These are phyloP conservation scores for Amoebophrya sp. DNA, from an alignment of 169 alveolate species.

Conservation along the genomic window DNA sequence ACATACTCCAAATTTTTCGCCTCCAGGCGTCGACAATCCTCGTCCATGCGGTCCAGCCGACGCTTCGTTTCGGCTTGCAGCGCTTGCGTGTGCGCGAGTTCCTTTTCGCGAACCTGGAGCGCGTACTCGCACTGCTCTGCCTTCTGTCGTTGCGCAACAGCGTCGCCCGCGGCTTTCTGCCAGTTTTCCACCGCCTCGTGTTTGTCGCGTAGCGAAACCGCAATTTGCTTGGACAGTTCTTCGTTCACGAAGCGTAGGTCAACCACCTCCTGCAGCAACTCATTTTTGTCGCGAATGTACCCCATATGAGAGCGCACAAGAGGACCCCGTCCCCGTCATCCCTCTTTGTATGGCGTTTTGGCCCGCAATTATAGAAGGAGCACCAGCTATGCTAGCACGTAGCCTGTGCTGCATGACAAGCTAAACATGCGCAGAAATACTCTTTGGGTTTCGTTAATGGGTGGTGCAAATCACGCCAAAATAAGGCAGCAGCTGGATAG, in stretches of 20 bases:
- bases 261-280: background rate
- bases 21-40: background rate
- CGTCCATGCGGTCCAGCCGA: background rate
- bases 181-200: background rate
- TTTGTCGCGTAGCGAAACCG: background rate
- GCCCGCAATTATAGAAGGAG: background rate
- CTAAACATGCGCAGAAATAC: background rate
- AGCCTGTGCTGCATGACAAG: background rate
- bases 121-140: background rate
- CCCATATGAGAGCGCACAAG: background rate
- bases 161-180: background rate
- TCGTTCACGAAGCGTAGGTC: background rate
- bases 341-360: background rate
- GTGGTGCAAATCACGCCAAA: background rate
- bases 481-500: background rate
- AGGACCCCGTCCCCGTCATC: background rate
- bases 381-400: background rate
- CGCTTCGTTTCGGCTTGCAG: background rate
- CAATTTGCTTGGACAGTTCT: background rate
- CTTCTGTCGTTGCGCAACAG: background rate
- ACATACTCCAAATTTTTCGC: background rate
- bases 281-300: background rate
- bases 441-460: background rate
- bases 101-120: background rate
- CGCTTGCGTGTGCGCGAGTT: background rate